A percentile compares a stretch with the other conserved stretches of the same genome.
Evolutionary conservation across 2,329 filamentous ascomycete species (phyloP).

Genomic region (Blumeria hordei): DNA sequence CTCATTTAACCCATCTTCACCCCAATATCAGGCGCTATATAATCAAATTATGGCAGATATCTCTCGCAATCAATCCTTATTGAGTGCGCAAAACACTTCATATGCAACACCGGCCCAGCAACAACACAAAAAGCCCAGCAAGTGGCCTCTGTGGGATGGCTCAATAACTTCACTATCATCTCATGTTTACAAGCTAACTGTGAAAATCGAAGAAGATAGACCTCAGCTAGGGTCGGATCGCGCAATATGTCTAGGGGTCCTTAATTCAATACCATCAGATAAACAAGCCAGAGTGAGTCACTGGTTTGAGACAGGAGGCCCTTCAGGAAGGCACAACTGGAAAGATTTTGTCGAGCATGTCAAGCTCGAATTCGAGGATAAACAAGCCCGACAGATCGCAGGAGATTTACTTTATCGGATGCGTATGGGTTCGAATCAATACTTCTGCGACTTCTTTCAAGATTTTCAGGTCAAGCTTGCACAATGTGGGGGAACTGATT

Average conservation of each 20-base stretch:
- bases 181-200: background rate
- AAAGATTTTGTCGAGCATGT: background rate
- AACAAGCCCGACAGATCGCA: background rate
- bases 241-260: background rate
- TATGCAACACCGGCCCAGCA: too few relatives aligned
- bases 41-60: too few relatives aligned
- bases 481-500: background rate
- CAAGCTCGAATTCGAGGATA: background rate
- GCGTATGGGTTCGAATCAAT: background rate
- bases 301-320: background rate
- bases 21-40: too few relatives aligned
- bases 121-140: background rate
- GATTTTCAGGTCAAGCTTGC: background rate
- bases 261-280: background rate
- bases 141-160: background rate
- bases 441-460: background rate
- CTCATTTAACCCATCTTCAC: too few relatives aligned
- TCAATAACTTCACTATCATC: background rate
- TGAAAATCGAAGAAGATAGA: background rate
- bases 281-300: background rate
- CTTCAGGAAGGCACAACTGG: background rate
- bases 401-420: background rate
- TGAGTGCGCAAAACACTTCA: too few relatives aligned
- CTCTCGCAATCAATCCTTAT: too few relatives aligned
- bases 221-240: background rate